Percentiles rank a stretch among this genome's conserved stretches.
Evolutionary conservation across 164 flowering plant genomes (phyloP).

Genomic region (Santalum album): DNA sequence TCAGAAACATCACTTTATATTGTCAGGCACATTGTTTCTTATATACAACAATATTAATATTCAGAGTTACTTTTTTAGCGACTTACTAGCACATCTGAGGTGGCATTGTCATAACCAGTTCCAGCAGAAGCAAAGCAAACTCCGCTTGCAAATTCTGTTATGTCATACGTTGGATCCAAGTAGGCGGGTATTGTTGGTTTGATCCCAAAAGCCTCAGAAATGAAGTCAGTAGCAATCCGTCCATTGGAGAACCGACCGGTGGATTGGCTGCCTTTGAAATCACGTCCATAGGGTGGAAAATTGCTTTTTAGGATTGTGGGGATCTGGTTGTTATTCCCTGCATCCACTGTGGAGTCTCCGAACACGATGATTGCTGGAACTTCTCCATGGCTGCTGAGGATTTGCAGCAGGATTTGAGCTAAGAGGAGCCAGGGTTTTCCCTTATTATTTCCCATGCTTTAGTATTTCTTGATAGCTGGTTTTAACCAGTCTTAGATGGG

Average conservation of each 20-base stretch:
- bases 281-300: slow-evolving; percentile 63
- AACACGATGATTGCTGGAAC: slow-evolving; percentile 56
- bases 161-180: slow-evolving; percentile 45
- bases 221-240: slow-evolving; percentile 45
- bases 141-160: slow-evolving; percentile 48
- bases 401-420: slow-evolving; percentile 12
- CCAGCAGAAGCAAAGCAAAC: slow-evolving; percentile 78
- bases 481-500: not conserved
- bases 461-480: not conserved
- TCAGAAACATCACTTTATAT: too few species aligned
- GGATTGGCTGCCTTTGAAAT: slow-evolving; percentile 37
- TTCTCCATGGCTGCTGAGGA: slow-evolving; percentile 13
- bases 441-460: slow-evolving; percentile 14
- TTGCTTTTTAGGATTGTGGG: slow-evolving; percentile 48
- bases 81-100: slow-evolving; percentile 56
- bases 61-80: not conserved
- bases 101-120: slow-evolving; percentile 60
- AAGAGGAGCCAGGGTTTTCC: slow-evolving; percentile 12
- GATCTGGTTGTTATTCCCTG: slow-evolving; percentile 60
- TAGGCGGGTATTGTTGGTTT: slow-evolving; percentile 53
- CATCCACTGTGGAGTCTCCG: slow-evolving; percentile 73
- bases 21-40: too few species aligned
- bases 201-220: slow-evolving; percentile 49
- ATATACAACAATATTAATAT: not conserved
- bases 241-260: slow-evolving; percentile 73